Conservation (phyloP, 2,329 filamentous ascomycete genomes). For the Geosmithia morbida region DNA sequence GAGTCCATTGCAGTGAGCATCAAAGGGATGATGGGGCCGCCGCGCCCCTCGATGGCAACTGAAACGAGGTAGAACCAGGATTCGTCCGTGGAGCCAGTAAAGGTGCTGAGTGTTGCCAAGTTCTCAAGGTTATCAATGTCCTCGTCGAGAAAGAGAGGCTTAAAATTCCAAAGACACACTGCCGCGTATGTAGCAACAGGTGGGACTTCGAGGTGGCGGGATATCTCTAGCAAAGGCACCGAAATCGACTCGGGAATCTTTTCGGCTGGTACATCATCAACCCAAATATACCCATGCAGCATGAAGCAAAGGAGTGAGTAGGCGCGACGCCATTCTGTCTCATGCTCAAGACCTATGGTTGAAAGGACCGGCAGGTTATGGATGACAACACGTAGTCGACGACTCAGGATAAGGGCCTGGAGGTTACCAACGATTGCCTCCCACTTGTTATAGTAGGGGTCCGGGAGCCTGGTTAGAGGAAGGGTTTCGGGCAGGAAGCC, state of each 20-base stretch:
- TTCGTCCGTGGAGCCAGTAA: slow-evolving; percentile 89
- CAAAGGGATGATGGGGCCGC: slow-evolving; percentile 70
- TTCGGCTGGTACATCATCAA: slow-evolving; percentile 70
- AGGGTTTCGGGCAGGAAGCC: slow-evolving; percentile 79
- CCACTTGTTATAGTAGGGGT: slow-evolving; percentile 92
- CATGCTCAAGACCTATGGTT: slow-evolving; percentile 65
- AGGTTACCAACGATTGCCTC: slow-evolving; percentile 76
- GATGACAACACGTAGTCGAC: slow-evolving; percentile 65
- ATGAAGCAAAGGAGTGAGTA: slow-evolving; percentile 87
- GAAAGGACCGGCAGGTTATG: slow-evolving; percentile 73
- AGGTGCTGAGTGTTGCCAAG: slow-evolving; percentile 73
- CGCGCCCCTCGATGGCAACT: slow-evolving; percentile 87
- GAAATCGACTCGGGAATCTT: slow-evolving; percentile 69
- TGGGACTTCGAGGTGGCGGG: slow-evolving; percentile 66
- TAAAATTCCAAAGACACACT: slow-evolving; percentile 93
- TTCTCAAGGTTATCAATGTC: slow-evolving; percentile 75
- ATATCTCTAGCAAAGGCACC: slow-evolving; percentile 66
- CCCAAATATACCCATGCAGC: slow-evolving; percentile 93
- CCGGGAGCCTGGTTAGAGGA: slow-evolving; percentile 67
- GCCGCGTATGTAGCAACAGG: slow-evolving; percentile 91
- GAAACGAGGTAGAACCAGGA: slow-evolving; percentile 98
- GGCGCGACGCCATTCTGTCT: slow-evolving; percentile 85
- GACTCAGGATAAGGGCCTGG: slow-evolving; percentile 74
- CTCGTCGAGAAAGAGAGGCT: slow-evolving; percentile 75
- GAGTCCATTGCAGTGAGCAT: slow-evolving; percentile 82